These are phyloP conservation scores for Cutaneotrichosporon cavernicola DNA, from an alignment of 1,284 basidiomycete genomes.

Conservation along the genomic window DNA sequence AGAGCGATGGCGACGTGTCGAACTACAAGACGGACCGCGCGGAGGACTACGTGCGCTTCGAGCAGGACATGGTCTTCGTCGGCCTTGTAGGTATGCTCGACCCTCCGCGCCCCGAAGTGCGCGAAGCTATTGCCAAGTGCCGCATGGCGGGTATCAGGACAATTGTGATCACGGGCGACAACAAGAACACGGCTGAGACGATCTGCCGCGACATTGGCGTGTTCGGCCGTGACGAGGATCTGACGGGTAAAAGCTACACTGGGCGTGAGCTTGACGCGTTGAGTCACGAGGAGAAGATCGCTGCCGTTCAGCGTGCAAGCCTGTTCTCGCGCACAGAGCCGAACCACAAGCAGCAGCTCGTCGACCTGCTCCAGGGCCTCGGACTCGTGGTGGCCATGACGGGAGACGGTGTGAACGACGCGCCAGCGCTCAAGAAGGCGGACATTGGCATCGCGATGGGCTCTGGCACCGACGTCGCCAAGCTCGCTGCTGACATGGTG, in stretches of 20 bases:
- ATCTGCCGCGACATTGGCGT: conserved; percentile 96
- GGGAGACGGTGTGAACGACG: conserved; percentile 94
- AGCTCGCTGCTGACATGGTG: conserved; percentile 95
- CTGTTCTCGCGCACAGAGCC: conserved; percentile 94
- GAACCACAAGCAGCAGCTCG: conserved; percentile 89
- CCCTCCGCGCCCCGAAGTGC: conserved; percentile 93
- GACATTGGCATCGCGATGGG: conserved; percentile 99
- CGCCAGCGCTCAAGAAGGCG: conserved; percentile 92
- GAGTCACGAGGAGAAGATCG: conserved; percentile 72
- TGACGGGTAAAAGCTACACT: conserved; percentile 89
- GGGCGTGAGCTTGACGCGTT: conserved; percentile 87
- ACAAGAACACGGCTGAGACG: conserved; percentile 95
- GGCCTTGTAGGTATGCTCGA: conserved; percentile 97
- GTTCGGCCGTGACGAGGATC: conserved; percentile 75
- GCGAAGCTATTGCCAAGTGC: conserved; percentile 82
- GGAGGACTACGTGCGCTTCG: conserved; percentile 81
- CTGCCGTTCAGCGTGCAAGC: conserved; percentile 79
- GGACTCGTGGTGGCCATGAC: conserved; percentile 98
- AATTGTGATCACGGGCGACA: conserved; percentile 97
- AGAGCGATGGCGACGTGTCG: conserved; percentile 69
- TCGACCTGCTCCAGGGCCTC: conserved; percentile 89
- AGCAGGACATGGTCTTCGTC: conserved; percentile 87
- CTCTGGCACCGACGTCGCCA: conserved; percentile 96
- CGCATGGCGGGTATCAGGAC: conserved; percentile 91
- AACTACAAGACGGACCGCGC: conserved; percentile 77